Conservation (phyloP, 2,329 filamentous ascomycete genomes). For the Aureobasidium mangrovei region DNA sequence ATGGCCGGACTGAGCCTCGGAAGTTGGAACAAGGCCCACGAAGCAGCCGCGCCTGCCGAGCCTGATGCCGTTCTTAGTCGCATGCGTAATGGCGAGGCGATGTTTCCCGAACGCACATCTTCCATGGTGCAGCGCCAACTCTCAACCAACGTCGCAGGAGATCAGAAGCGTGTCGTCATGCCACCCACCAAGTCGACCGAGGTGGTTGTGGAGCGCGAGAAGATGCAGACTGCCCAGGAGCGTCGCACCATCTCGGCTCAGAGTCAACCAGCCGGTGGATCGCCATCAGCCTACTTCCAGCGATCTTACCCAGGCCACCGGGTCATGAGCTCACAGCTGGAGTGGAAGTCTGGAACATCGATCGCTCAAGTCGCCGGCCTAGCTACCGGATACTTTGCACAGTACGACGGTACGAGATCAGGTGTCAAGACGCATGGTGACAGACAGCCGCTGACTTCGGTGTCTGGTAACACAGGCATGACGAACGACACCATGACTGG, state of each 20-base stretch:
- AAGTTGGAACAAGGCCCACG: conserved; percentile 24
- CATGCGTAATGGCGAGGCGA: conserved; percentile 14
- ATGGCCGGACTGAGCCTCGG: conserved; percentile 21
- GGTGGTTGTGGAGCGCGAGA: background rate
- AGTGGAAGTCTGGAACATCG: conserved; percentile 26
- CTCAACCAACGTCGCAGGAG: background rate
- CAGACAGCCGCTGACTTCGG: conserved; percentile 13
- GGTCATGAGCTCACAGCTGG: conserved; percentile 26
- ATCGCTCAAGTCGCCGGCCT: conserved; percentile 26
- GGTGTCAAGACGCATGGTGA: conserved; percentile 8
- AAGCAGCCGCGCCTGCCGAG: background rate
- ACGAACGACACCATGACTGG: conserved; percentile 1
- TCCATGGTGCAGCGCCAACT: conserved; percentile 17
- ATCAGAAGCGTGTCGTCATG: background rate
- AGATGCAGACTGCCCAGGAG: background rate
- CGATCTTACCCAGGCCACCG: conserved; percentile 16
- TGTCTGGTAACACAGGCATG: conserved; percentile 13
- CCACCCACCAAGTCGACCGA: background rate
- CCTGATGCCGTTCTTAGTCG: conserved; percentile 11
- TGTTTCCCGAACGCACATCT: conserved; percentile 19
- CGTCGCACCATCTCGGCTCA: conserved; percentile 16
- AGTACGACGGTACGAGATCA: conserved; percentile 25
- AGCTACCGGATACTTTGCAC: conserved; percentile 25
- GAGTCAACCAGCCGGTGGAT: conserved; percentile 4
- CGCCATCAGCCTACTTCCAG: conserved; percentile 14